Evolutionary conservation across 257 asterid genomes (phyloP).

Genomic region (Fraxinus pennsylvanica): DNA sequence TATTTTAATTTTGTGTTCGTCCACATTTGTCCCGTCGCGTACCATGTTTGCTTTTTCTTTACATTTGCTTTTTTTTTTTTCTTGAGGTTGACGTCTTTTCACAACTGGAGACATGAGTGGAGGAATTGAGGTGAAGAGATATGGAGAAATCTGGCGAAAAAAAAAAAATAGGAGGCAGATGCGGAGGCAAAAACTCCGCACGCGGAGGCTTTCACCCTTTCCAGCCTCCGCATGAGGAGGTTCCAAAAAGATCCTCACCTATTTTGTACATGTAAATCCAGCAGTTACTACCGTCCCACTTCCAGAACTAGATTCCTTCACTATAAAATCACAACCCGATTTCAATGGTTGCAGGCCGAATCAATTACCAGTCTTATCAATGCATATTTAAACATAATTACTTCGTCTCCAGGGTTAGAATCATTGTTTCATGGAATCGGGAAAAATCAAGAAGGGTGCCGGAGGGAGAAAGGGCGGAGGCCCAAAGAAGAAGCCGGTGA

Average conservation of each 20-base stretch:
- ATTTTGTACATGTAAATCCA: slow-evolving; percentile 20
- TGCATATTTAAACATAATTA: background rate
- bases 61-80: no score
- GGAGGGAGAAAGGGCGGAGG: slow-evolving; percentile 51
- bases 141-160: no score
- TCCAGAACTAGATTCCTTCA: slow-evolving; percentile 5
- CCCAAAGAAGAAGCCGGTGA: background rate
- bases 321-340: slow-evolving; percentile 27
- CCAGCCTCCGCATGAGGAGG: no score
- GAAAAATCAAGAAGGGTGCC: slow-evolving; percentile 47
- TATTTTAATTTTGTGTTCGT: no score
- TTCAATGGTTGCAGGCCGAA: slow-evolving; percentile 11
- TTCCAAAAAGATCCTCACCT: background rate
- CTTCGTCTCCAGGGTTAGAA: background rate
- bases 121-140: no score
- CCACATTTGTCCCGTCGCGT: no score
- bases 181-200: no score
- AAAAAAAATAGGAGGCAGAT: no score
- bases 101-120: no score
- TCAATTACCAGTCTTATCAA: background rate
- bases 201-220: no score
- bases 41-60: no score
- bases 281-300: slow-evolving; percentile 15
- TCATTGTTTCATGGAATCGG: slow-evolving; percentile 38
- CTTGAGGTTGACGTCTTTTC: no score